Evolutionary conservation across 352 stramenopile genomes (phyloP).

Genomic region (Aphanomyces cochlioides): DNA sequence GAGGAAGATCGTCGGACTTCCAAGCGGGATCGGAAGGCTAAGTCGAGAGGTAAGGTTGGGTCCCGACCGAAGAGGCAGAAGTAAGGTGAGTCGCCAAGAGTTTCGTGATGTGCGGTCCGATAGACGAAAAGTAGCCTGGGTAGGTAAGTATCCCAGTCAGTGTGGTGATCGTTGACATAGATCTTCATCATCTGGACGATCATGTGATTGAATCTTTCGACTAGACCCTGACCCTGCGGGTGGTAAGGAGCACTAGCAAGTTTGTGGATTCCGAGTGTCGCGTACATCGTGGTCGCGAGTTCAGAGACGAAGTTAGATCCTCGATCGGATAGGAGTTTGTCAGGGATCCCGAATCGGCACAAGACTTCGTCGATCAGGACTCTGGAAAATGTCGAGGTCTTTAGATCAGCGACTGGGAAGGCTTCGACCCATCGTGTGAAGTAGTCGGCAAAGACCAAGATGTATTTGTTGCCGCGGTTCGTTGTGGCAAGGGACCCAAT

Average conservation of each 20-base stretch:
- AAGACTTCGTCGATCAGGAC: slow-evolving; percentile 13
- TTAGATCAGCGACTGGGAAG: not conserved
- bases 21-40: not conserved
- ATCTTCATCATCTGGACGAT: slow-evolving; percentile 17
- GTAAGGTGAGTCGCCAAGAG: not conserved
- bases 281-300: slow-evolving; percentile 3
- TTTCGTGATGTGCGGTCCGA: not conserved
- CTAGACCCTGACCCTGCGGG: not conserved
- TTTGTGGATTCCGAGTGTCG: slow-evolving; percentile 5
- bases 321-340: not conserved
- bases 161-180: not conserved
- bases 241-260: not conserved
- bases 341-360: not conserved
- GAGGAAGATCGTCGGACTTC: slow-evolving; percentile 4
- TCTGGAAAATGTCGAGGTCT: not conserved
- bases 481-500: not conserved
- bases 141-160: slow-evolving; percentile 4
- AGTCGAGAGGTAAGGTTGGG: not conserved
- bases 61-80: slow-evolving; percentile 7
- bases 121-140: not conserved
- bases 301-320: slow-evolving; percentile 1
- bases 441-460: slow-evolving; percentile 7
- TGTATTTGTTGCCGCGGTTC: slow-evolving; percentile 5
- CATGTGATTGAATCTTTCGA: slow-evolving; percentile 7
- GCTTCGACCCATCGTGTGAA: slow-evolving; percentile 7